A percentile compares a stretch with the other conserved stretches of the same genome.
These are phyloP conservation scores for Lotmaria passim DNA, from an alignment of 208 protist species.

Conservation along the genomic window DNA sequence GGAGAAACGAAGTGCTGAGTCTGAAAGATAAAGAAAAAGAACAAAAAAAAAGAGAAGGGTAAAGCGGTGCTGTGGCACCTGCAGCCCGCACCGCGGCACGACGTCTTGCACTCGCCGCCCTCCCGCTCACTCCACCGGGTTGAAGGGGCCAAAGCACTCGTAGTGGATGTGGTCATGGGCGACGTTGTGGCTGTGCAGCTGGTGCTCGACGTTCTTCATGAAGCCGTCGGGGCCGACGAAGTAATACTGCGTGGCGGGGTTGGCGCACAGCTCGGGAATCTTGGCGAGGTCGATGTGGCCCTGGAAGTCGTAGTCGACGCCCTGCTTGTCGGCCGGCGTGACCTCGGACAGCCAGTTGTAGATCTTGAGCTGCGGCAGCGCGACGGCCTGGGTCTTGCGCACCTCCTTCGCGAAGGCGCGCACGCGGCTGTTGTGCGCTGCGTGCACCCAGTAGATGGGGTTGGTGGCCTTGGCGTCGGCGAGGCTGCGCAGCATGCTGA, in stretches of 20 bases:
- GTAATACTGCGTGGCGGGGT: conserved; percentile 32
- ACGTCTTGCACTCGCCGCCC: neutral
- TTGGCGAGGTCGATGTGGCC: conserved; percentile 38
- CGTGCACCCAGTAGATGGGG: conserved; percentile 45
- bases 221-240: conserved; percentile 42
- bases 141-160: conserved; percentile 53
- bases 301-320: conserved; percentile 39
- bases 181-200: conserved; percentile 28
- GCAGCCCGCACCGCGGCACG: neutral
- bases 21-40: neutral
- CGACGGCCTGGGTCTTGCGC: conserved; percentile 14
- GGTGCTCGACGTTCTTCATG: conserved; percentile 29
- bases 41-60: neutral
- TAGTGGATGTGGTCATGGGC: conserved; percentile 30
- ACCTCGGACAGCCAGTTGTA: conserved; percentile 37
- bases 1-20: neutral
- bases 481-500: conserved; percentile 45
- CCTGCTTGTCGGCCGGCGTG: conserved; percentile 26
- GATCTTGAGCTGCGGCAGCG: conserved; percentile 35
- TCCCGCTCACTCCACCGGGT: neutral
- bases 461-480: conserved; percentile 24
- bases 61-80: neutral
- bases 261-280: conserved; percentile 26
- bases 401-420: conserved; percentile 37
- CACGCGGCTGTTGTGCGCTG: conserved; percentile 29